These are phyloP conservation scores for Smittium mucronatum DNA, from an alignment of 371 early-diverging fungal species.

Conservation along the genomic window DNA sequence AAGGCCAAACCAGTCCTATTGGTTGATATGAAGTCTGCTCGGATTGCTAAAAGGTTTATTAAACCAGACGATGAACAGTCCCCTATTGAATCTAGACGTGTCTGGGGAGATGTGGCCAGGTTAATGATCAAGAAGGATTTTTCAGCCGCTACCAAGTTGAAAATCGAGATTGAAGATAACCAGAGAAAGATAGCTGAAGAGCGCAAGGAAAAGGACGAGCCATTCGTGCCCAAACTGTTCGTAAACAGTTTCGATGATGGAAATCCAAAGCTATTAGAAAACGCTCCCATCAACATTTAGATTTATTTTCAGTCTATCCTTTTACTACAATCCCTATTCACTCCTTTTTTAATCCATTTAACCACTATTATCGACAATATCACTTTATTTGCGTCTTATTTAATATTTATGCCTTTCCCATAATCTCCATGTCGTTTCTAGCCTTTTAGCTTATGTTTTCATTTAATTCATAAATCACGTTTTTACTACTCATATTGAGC, in stretches of 20 bases:
- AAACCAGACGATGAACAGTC: slow-evolving; percentile 41
- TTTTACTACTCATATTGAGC: too few species aligned
- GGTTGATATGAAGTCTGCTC: slow-evolving; percentile 37
- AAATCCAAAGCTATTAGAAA: slow-evolving; percentile 21
- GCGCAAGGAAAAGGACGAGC: slow-evolving; percentile 23
- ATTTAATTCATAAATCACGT: too few species aligned
- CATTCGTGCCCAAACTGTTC: slow-evolving; percentile 28
- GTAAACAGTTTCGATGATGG: slow-evolving; percentile 19
- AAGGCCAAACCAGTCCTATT: slow-evolving; percentile 22
- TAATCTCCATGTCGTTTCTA: too few species aligned
- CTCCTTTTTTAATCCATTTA: too few species aligned
- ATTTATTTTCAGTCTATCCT: too few species aligned
- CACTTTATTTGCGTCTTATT: too few species aligned
- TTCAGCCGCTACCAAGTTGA: slow-evolving; percentile 38
- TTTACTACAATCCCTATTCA: too few species aligned
- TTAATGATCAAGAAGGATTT: slow-evolving; percentile 32
- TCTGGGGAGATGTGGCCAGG: slow-evolving; percentile 37
- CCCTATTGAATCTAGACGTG: slow-evolving; percentile 40
- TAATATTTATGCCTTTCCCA: too few species aligned
- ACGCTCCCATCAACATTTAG: slow-evolving; percentile 21
- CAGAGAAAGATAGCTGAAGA: slow-evolving; percentile 35
- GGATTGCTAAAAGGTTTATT: slow-evolving; percentile 35
- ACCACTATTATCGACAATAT: too few species aligned
- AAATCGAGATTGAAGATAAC: slow-evolving; percentile 37
- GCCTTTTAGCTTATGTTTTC: too few species aligned